Evolutionary conservation across 768 basidiomycete genomes (phyloP).

Genomic region (Jaapia argillacea): DNA sequence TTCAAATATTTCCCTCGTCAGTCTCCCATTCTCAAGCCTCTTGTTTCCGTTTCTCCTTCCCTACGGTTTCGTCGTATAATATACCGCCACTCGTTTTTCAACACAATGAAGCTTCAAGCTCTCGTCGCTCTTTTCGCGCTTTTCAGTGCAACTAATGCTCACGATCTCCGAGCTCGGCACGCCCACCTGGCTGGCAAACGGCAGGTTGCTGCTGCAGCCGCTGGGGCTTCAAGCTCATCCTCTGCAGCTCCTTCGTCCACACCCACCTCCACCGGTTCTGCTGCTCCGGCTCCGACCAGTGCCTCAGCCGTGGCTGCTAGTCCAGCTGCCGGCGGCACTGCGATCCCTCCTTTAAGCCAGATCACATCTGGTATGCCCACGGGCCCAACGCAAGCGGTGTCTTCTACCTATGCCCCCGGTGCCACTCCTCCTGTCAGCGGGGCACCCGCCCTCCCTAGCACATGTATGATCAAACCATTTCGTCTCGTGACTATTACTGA

Average conservation of each 20-base stretch:
- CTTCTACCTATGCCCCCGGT: conserved; percentile 47
- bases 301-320: conserved; percentile 7
- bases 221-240: not conserved
- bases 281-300: conserved; percentile 8
- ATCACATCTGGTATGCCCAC: conserved; percentile 60
- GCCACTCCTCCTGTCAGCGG: conserved; percentile 52
- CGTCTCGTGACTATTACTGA: conserved; percentile 1
- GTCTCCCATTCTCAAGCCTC: conserved; percentile 12
- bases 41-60: conserved; percentile 11
- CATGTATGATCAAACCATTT: conserved; percentile 37
- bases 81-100: conserved; percentile 13
- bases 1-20: too few species aligned
- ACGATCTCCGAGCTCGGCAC: conserved; percentile 25
- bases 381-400: conserved; percentile 34
- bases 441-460: conserved; percentile 54
- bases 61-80: conserved; percentile 3
- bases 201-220: conserved; percentile 15
- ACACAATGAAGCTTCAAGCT: conserved; percentile 34
- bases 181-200: conserved; percentile 29
- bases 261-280: conserved; percentile 9
- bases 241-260: conserved; percentile 2
- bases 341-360: conserved; percentile 44
- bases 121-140: conserved; percentile 36
- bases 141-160: conserved; percentile 26
- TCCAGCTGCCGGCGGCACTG: conserved; percentile 2